Percentiles rank a stretch among this genome's conserved stretches.
phyloP scores from a whole-genome alignment of 2,329 filamentous ascomycete species.

The Cercospora zeina region DNA sequence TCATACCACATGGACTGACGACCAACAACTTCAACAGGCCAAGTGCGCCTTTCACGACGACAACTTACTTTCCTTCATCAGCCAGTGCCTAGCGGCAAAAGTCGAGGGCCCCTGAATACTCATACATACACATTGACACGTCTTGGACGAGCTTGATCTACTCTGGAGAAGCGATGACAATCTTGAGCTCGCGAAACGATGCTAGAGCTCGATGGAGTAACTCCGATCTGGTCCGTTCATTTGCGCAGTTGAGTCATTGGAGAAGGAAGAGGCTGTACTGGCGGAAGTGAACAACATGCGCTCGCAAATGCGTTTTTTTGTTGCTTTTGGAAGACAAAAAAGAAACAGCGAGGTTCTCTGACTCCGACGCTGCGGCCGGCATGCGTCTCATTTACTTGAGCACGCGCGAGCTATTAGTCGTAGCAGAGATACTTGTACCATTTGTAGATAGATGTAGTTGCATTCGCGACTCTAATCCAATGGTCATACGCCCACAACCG shows the following conservation, averaged over 20 bases:
- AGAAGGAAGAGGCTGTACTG: slow-evolving; percentile 21
- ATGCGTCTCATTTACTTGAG: slow-evolving; percentile 25
- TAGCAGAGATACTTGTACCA: slow-evolving; percentile 16
- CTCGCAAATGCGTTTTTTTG: slow-evolving; percentile 3
- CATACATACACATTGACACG: slow-evolving; percentile 13
- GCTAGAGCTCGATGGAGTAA: slow-evolving; percentile 38
- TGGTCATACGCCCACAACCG: slow-evolving; percentile 3
- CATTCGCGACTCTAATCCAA: slow-evolving; percentile 12
- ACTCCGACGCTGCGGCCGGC: slow-evolving; percentile 23
- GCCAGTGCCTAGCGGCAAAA: slow-evolving; percentile 23
- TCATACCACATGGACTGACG: slow-evolving; percentile 12
- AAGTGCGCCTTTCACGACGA: slow-evolving; percentile 18
- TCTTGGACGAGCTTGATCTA: slow-evolving; percentile 24
- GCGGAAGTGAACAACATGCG: slow-evolving; percentile 30
- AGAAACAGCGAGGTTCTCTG: slow-evolving; percentile 3
- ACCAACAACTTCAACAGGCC: slow-evolving; percentile 15
- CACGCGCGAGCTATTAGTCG: slow-evolving; percentile 24
- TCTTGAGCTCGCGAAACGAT: slow-evolving; percentile 37
- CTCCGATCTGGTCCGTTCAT: slow-evolving; percentile 22
- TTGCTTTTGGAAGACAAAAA: slow-evolving; percentile 2
- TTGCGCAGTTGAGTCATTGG: slow-evolving; percentile 10
- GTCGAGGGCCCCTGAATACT: slow-evolving; percentile 14
- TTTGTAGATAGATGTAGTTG: slow-evolving; percentile 9
- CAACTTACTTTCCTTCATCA: slow-evolving; percentile 9
- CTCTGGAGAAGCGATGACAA: slow-evolving; percentile 36